phyloP scores from a whole-genome alignment of 192 early-diverging fungal genomes.

The Coemansia sp. region DNA sequence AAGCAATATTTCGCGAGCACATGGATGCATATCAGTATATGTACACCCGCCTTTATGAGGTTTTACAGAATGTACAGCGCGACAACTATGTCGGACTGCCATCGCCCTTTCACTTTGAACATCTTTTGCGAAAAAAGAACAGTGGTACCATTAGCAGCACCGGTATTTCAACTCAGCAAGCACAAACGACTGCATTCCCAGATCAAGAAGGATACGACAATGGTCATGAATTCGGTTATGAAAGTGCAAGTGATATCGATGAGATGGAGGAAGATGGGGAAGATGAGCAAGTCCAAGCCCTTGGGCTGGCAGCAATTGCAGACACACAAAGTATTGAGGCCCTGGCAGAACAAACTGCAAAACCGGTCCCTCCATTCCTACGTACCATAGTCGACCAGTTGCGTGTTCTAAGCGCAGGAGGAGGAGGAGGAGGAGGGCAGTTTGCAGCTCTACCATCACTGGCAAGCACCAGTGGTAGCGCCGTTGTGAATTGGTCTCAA shows the following conservation, averaged over 20 bases:
- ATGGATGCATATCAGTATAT: constrained; percentile 55
- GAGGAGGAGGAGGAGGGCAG: constrained; percentile 4
- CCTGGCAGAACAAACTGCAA: constrained; percentile 14
- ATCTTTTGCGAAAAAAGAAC: constrained; percentile 22
- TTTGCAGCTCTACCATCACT: constrained; percentile 10
- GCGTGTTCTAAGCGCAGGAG: constrained; percentile 28
- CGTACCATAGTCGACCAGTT: constrained; percentile 42
- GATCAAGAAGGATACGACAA: constrained; percentile 22
- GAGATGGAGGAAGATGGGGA: constrained; percentile 16
- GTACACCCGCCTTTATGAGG: constrained; percentile 70
- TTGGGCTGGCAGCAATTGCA: not conserved
- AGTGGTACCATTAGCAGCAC: constrained; percentile 1
- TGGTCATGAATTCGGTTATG: constrained; percentile 5
- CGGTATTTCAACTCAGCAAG: not conserved
- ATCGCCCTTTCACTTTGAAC: constrained; percentile 32
- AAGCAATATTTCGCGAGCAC: constrained; percentile 36
- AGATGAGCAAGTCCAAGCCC: not conserved
- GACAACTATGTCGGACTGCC: constrained; percentile 55
- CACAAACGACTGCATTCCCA: not conserved
- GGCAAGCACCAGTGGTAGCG: not conserved
- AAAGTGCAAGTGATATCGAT: constrained; percentile 2
- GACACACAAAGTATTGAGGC: not conserved
- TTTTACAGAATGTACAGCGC: constrained; percentile 63
- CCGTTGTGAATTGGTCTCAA: constrained; percentile 8
- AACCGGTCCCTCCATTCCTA: constrained; percentile 31